Evolutionary conservation across 305 asterid genomes (phyloP).

Genomic region (Fraxinus xanthoxyloides): DNA sequence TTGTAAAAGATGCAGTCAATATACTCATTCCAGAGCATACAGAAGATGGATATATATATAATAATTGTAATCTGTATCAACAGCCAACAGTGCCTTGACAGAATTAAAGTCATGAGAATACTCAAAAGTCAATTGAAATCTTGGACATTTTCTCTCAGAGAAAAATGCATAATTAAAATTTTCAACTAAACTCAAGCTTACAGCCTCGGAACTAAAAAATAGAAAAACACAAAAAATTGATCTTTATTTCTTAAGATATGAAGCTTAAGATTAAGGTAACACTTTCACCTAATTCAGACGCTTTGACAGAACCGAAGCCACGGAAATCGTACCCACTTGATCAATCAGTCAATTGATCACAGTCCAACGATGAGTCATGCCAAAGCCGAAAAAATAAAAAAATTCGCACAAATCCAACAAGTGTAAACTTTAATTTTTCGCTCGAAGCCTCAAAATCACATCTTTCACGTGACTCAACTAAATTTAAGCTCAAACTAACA

Average conservation of each 20-base stretch:
- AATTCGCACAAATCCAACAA: not conserved
- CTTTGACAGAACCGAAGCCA: not conserved
- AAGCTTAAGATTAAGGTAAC: not conserved
- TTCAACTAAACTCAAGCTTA: not conserved
- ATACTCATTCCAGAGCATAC: not conserved
- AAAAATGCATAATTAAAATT: not conserved
- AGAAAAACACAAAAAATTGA: not conserved
- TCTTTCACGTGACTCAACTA: not conserved
- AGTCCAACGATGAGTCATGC: not conserved
- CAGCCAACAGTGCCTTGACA: not conserved
- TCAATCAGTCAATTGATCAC: not conserved
- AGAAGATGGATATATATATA: not conserved
- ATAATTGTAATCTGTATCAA: not conserved
- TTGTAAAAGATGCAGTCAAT: not conserved
- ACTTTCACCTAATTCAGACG: not conserved
- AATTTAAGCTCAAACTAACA: not conserved
- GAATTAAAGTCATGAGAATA: not conserved
- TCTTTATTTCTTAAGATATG: not conserved
- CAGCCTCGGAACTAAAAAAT: not conserved
- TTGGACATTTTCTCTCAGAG: not conserved
- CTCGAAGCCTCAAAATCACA: not conserved
- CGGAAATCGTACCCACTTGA: not conserved
- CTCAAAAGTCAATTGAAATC: not conserved
- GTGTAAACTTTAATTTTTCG: not conserved
- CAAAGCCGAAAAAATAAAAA: not conserved